phyloP scores from a whole-genome alignment of 2,329 filamentous ascomycete species.

The Diaporthe sp. region DNA sequence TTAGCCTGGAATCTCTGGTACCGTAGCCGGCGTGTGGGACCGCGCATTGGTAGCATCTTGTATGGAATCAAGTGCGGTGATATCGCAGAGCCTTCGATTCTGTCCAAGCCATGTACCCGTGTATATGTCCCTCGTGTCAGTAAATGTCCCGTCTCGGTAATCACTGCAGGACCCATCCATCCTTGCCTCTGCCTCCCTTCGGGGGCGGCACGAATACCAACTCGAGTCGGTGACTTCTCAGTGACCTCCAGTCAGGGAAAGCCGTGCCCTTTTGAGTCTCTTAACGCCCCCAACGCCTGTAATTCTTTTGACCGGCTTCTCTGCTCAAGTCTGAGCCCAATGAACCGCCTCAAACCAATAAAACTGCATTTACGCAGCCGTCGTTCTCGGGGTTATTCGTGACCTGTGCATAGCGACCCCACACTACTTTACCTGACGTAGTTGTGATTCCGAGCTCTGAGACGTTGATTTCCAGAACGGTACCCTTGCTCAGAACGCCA shows the following conservation, averaged over 20 bases:
- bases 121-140: background rate
- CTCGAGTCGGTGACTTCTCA: too few species aligned
- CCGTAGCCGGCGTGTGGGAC: background rate
- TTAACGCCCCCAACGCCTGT: slow-evolving; percentile 32
- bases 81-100: background rate
- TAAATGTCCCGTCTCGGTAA: background rate
- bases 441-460: slow-evolving; percentile 92
- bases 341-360: slow-evolving; percentile 44
- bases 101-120: background rate
- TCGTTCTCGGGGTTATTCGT: slow-evolving; percentile 64
- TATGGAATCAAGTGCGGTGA: background rate
- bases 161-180: too few species aligned
- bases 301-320: slow-evolving; percentile 14
- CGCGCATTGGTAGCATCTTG: background rate
- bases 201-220: background rate
- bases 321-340: background rate
- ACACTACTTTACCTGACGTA: slow-evolving; percentile 91
- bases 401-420: slow-evolving; percentile 87
- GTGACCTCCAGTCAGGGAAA: background rate
- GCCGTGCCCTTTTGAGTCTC: background rate
- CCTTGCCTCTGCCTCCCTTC: background rate
- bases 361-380: slow-evolving; percentile 50
- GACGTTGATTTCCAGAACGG: slow-evolving; percentile 89
- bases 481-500: slow-evolving; percentile 89
- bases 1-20: background rate